A percentile compares a stretch with the other conserved stretches of the same genome.
These are phyloP conservation scores for Chlamydomonas schloesseri DNA, from an alignment of 139 green algal genomes.

Conservation along the genomic window DNA sequence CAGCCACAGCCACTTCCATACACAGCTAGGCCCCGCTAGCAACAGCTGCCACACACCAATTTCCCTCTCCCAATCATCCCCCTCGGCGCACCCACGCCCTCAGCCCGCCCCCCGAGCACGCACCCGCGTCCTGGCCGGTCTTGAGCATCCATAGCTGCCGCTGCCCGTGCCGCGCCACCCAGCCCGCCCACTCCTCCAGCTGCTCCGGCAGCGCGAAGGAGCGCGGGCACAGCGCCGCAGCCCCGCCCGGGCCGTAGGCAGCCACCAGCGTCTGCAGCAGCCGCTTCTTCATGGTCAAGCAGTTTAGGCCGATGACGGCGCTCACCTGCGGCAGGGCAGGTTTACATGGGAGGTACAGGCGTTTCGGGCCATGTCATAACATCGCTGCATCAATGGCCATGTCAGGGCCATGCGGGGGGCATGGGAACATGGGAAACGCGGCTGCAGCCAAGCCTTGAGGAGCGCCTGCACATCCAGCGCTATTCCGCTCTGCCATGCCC, in stretches of 20 bases:
- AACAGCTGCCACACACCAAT: too few species aligned
- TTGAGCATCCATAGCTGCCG: conserved; percentile 63
- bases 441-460: too few species aligned
- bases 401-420: background rate
- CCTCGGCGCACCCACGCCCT: too few species aligned
- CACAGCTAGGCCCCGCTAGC: too few species aligned
- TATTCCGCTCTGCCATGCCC: too few species aligned
- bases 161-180: conserved; percentile 37
- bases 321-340: conserved; percentile 37
- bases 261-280: conserved; percentile 61
- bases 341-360: too few species aligned
- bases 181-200: conserved; percentile 50
- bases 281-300: conserved; percentile 75
- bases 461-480: too few species aligned
- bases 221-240: conserved; percentile 27
- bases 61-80: too few species aligned
- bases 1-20: too few species aligned
- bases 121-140: conserved; percentile 66
- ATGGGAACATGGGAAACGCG: too few species aligned
- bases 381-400: too few species aligned
- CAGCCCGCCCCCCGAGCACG: background rate
- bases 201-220: conserved; percentile 66
- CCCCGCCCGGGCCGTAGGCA: background rate
- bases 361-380: too few species aligned
- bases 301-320: conserved; percentile 66